phyloP scores from a whole-genome alignment of 257 asterid genomes.

The Ballota nigra region DNA sequence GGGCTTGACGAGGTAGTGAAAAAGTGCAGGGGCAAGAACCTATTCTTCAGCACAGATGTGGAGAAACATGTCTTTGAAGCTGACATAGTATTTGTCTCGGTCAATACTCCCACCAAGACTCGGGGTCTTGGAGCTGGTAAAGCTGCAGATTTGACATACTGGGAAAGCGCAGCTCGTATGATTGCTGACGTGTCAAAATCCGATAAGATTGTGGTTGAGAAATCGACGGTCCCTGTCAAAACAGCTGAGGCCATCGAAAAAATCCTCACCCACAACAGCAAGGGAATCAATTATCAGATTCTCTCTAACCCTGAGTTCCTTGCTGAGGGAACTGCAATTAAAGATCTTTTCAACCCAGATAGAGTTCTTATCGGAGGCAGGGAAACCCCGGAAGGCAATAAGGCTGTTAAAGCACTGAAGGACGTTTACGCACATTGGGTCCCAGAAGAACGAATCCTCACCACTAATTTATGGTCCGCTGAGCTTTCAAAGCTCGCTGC shows the following conservation, averaged over 20 bases:
- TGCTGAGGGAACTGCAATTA: conserved; percentile 85
- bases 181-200: conserved; percentile 91
- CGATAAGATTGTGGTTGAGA: conserved; percentile 86
- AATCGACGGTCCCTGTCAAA: conserved; percentile 89
- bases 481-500: conserved; percentile 95
- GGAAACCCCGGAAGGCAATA: conserved; percentile 78
- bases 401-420: conserved; percentile 65
- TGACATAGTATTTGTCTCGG: conserved; percentile 85
- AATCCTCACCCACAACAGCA: conserved; percentile 80
- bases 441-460: conserved; percentile 59
- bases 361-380: conserved; percentile 90
- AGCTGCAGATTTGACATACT: conserved; percentile 88
- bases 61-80: conserved; percentile 84
- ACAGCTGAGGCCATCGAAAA: conserved; percentile 93
- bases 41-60: conserved; percentile 89
- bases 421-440: conserved; percentile 88
- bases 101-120: conserved; percentile 86
- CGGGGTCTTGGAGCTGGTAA: conserved; percentile 92
- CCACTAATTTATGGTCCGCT: conserved; percentile 88
- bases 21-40: conserved; percentile 79
- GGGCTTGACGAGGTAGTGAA: conserved; percentile 91
- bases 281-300: conserved; percentile 74
- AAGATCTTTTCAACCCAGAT: conserved; percentile 75
- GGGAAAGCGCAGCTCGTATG: conserved; percentile 98
- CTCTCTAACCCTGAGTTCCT: conserved; percentile 89